phyloP scores from a whole-genome alignment of 148 eudicot genomes.

The Suaeda aralocaspica region DNA sequence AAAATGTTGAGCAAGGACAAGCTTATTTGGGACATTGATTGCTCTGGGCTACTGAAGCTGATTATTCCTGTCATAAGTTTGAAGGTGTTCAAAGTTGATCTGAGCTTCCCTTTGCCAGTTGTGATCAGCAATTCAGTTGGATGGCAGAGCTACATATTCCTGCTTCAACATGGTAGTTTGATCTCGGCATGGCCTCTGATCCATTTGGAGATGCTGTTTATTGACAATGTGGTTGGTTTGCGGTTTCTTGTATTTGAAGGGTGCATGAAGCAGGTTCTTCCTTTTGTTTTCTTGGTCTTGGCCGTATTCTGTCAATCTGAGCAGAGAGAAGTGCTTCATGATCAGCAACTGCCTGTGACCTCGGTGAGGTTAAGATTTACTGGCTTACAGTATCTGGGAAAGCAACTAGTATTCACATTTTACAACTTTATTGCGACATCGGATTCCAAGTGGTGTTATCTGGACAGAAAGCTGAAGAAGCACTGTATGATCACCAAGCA shows the following conservation, averaged over 20 bases:
- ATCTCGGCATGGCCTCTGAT: conserved; percentile 55
- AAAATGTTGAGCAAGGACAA: conserved; percentile 27
- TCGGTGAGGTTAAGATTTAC: conserved; percentile 66
- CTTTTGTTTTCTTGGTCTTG: conserved; percentile 51
- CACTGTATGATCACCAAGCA: conserved; percentile 53
- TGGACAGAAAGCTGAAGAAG: conserved; percentile 52
- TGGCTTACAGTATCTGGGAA: conserved; percentile 39
- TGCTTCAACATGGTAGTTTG: conserved; percentile 58
- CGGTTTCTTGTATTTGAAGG: conserved; percentile 80
- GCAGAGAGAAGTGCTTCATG: conserved; percentile 32
- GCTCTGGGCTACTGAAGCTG: conserved; percentile 41
- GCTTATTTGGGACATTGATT: conserved; percentile 35
- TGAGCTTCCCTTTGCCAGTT: conserved; percentile 31
- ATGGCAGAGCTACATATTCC: conserved; percentile 29
- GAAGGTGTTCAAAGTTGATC: conserved; percentile 32
- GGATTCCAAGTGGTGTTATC: conserved; percentile 52
- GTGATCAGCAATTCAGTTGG: conserved; percentile 29
- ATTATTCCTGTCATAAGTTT: conserved; percentile 26
- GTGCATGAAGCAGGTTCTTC: conserved; percentile 66
- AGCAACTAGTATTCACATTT: conserved; percentile 57
- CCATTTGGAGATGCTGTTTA: conserved; percentile 73
- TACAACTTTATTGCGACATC: conserved; percentile 53
- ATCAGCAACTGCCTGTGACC: conserved; percentile 60
- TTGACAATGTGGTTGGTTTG: conserved; percentile 70
- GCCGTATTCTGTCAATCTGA: conserved; percentile 40